These are phyloP conservation scores for Vicia faba DNA, from an alignment of 306 rosid species.

Conservation along the genomic window DNA sequence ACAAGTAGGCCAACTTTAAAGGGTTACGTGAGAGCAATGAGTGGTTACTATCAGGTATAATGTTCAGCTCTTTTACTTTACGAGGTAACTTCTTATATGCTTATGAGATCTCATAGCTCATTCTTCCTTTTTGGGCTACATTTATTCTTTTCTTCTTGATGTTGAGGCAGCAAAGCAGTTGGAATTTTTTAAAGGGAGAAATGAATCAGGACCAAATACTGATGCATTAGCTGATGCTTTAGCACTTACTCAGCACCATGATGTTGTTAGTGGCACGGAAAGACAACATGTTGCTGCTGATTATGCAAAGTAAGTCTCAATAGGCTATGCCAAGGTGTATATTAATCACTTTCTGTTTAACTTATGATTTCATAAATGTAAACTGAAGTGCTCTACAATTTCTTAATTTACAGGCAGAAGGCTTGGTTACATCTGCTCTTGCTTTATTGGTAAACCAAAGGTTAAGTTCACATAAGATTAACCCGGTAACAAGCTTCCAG, in stretches of 20 bases:
- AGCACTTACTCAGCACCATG: conserved; percentile 89
- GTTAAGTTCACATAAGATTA: conserved; percentile 38
- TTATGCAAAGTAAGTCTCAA: conserved; percentile 63
- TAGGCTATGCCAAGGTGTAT: conserved; percentile 54
- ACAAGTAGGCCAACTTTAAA: too few species aligned
- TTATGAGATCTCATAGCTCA: conserved; percentile 27
- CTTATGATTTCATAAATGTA: conserved; percentile 30
- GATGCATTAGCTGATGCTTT: conserved; percentile 82
- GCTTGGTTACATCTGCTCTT: conserved; percentile 70
- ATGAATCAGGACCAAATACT: too few species aligned
- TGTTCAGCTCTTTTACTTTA: conserved; percentile 13
- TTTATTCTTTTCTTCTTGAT: too few species aligned
- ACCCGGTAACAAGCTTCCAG: conserved; percentile 47
- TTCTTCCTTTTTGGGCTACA: too few species aligned
- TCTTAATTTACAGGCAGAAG: conserved; percentile 61
- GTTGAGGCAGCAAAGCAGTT: too few species aligned
- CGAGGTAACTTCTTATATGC: conserved; percentile 23
- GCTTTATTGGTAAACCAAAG: conserved; percentile 56
- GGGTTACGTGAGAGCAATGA: conserved; percentile 73
- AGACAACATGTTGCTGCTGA: conserved; percentile 86
- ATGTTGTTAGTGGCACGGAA: conserved; percentile 89
- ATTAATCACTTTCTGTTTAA: conserved; percentile 25
- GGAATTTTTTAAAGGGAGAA: too few species aligned
- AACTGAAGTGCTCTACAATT: conserved; percentile 29
- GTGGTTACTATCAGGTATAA: conserved; percentile 76